These are phyloP conservation scores for Claviceps lovelessii DNA, from an alignment of 2,329 filamentous ascomycete species.

Conservation along the genomic window DNA sequence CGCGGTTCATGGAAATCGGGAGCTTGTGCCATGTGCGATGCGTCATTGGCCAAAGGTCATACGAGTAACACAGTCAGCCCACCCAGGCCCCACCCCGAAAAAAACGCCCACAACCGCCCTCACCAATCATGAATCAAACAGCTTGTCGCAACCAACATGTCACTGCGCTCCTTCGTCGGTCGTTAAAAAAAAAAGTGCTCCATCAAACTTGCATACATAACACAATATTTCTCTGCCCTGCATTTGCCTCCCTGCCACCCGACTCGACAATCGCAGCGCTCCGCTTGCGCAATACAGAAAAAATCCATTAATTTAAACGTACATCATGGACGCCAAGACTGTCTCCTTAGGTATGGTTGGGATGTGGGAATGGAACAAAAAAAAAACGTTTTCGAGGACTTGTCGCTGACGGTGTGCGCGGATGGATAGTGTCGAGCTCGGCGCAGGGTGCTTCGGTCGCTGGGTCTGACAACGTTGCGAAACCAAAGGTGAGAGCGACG, in stretches of 20 bases:
- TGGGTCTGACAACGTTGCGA: conserved; percentile 17
- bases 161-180: not conserved
- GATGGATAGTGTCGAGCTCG: conserved; percentile 1
- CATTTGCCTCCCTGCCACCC: no score
- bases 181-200: not conserved
- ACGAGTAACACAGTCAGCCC: no score
- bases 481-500: conserved; percentile 26
- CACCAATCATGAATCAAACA: not conserved
- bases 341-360: not conserved
- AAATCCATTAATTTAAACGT: not conserved
- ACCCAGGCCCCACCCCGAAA: not conserved
- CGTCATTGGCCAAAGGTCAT: no score
- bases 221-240: not conserved
- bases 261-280: no score
- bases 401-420: not conserved
- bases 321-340: not conserved
- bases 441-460: conserved; percentile 14
- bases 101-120: not conserved
- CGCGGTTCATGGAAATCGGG: no score
- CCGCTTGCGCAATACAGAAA: no score
- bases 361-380: not conserved
- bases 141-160: not conserved
- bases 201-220: not conserved
- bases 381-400: not conserved
- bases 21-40: no score